These are phyloP conservation scores for Hyphodiscus sp. DNA, from an alignment of 2,329 filamentous ascomycete species.

Conservation along the genomic window DNA sequence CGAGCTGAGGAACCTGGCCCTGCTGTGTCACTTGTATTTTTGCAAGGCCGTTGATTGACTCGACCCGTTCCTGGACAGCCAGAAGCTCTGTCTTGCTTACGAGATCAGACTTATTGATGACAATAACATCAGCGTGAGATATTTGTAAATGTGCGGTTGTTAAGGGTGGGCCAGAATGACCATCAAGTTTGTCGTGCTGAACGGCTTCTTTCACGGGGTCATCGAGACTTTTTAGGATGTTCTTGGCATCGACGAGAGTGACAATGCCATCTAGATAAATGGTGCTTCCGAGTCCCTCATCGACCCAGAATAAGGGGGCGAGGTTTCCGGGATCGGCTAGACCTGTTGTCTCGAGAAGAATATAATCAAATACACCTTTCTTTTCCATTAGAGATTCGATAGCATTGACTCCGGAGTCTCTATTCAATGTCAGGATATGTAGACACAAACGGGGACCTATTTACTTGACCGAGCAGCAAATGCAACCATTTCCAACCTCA, in stretches of 20 bases:
- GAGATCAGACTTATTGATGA: conserved; percentile 90
- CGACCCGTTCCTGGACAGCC: conserved; percentile 63
- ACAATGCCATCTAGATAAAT: conserved; percentile 98
- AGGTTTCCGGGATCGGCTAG: conserved; percentile 94
- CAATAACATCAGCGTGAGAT: conserved; percentile 89
- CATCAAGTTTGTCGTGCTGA: conserved; percentile 44
- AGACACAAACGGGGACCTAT: conserved; percentile 7
- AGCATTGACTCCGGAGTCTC: conserved; percentile 86
- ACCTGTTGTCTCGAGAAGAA: conserved; percentile 91
- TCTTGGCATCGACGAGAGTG: conserved; percentile 91
- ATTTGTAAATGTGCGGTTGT: conserved; percentile 96
- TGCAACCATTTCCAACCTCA: conserved; percentile 91
- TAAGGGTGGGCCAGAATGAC: conserved; percentile 58
- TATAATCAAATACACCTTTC: conserved; percentile 92
- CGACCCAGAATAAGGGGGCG: conserved; percentile 94
- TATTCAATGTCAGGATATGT: conserved; percentile 30
- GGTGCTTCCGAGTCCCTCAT: conserved; percentile 87
- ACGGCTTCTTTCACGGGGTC: conserved; percentile 53
- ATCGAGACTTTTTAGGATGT: conserved; percentile 76
- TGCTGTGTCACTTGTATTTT: conserved; percentile 76
- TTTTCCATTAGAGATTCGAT: conserved; percentile 95
- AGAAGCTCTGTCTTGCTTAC: conserved; percentile 64
- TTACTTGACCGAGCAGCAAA: conserved; percentile 95
- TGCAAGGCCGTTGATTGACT: conserved; percentile 84
- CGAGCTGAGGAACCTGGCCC: conserved; percentile 72